Base-by-base conservation (phyloP, 257 asterid species). In the Cordia subcordata region DNA sequence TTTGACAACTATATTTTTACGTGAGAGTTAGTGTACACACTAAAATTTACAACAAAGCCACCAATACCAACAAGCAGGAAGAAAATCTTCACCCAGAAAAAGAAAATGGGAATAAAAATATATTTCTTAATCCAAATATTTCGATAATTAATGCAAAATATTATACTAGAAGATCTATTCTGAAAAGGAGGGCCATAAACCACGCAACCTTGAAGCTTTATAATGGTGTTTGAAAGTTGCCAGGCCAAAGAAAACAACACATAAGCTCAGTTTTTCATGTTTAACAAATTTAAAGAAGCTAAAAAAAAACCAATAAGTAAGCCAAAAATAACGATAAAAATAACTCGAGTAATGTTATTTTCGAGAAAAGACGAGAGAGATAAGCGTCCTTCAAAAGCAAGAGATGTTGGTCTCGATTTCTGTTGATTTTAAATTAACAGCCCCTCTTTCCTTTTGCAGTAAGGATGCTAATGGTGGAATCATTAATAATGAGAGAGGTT, bases 401-500 rank as follows among this genome's bases (percentile, higher is more conserved):
- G 83, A 82, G 74, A 87, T 87, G 89, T 85, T 81, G 82, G 87
- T 79, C 82, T 49, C 75, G 35, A 27, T 27, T 27, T 27, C 35
- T 6, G 35, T 3, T 27, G 35, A 27, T 27, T 3, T 27, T 27
- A 27, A 27, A 27, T 68, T 60, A 69, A 58, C 65, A 42, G 23
- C 52, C 52, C 37, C 42, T 9, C 39, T 27, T 10, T 13, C 5
- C 51, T 38, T 46, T 51, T 20, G 3, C 45, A 21, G 13, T 50
- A 27, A 27, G 35, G 3, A 27, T 27, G 35, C 35, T 1, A 1
- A 27, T 27, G 35, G 4, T 27, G 35, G 35, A 27, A 27, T 6
- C 35, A 27, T 27, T 27, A 27, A 27, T 27, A 27, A 27, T 27
- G 35, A 27, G 35, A 27, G 35, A 27, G 35, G n/a, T n/a, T n/a